Evolutionary conservation across 2,329 filamentous ascomycete genomes (phyloP).

Genomic region (Aspergillus sp.): DNA sequence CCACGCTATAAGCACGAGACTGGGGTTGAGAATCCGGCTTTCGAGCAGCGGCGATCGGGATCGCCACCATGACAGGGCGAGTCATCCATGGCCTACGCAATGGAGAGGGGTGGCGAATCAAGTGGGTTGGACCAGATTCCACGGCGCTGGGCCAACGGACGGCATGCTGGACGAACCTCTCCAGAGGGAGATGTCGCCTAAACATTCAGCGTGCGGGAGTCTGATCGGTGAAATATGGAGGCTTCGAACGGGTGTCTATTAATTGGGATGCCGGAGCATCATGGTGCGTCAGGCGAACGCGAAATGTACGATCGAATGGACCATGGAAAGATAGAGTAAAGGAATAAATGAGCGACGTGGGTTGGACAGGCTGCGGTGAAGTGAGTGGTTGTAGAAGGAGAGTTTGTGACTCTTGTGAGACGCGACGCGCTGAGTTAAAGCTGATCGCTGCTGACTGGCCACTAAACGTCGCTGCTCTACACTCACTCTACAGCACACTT

Average conservation of each 20-base stretch:
- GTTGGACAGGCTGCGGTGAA: neutral
- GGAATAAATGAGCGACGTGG: neutral
- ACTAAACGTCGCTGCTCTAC: too few species aligned
- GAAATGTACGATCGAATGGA: too few species aligned
- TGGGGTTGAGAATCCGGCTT: conserved; percentile 1
- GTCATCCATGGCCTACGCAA: conserved; percentile 25
- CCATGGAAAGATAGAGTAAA: neutral
- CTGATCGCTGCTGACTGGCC: too few species aligned
- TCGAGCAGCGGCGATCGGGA: conserved; percentile 8
- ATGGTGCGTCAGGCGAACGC: neutral
- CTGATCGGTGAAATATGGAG: neutral
- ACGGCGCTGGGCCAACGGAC: conserved; percentile 23
- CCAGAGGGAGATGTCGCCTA: conserved; percentile 20
- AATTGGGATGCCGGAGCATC: neutral
- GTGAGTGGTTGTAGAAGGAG: too few species aligned
- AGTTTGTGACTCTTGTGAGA: too few species aligned
- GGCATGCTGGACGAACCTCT: conserved; percentile 30
- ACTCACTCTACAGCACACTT: too few species aligned
- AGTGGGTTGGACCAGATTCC: conserved; percentile 21
- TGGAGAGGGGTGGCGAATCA: conserved; percentile 26
- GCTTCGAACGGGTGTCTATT: neutral
- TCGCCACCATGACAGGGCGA: conserved; percentile 30
- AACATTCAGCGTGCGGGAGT: conserved; percentile 32
- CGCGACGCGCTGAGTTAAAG: too few species aligned
- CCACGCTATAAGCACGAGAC: neutral